Conservation (phyloP, 73 alveolate genomes). For the Paramecium primaurelia region DNA sequence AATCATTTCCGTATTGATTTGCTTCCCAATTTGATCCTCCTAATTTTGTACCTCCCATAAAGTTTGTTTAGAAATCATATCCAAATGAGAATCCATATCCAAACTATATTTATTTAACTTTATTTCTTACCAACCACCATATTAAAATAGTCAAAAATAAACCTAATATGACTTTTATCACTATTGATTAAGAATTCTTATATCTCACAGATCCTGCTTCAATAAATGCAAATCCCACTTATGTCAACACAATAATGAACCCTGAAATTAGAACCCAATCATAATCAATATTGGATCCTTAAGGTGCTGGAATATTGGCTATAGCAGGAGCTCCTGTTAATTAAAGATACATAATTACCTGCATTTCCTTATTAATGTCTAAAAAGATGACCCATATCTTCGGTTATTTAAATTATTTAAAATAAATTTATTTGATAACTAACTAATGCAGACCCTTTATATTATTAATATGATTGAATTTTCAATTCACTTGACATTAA, state of each 20-base stretch:
- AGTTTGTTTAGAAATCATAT: neutral
- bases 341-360: neutral
- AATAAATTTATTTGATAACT: constrained; percentile 1
- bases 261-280: constrained; percentile 48
- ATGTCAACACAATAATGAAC: neutral
- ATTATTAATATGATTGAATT: neutral
- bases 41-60: constrained; percentile 37
- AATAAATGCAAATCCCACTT: constrained; percentile 39
- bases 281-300: neutral
- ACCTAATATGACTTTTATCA: constrained; percentile 14
- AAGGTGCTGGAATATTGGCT: neutral
- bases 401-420: neutral
- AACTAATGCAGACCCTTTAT: neutral
- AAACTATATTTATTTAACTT: neutral
- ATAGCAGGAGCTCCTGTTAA: neutral
- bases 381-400: constrained; percentile 18
- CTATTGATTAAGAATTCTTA: constrained; percentile 27
- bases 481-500: neutral
- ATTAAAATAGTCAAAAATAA: neutral
- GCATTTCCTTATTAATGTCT: neutral
- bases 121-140: constrained; percentile 18
- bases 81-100: constrained; percentile 51
- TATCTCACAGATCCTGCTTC: constrained; percentile 38
- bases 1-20: neutral
- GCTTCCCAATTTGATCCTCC: constrained; percentile 25